Evolutionary conservation across 2,329 filamentous ascomycete genomes (phyloP).

Genomic region (Xylaria sp.): DNA sequence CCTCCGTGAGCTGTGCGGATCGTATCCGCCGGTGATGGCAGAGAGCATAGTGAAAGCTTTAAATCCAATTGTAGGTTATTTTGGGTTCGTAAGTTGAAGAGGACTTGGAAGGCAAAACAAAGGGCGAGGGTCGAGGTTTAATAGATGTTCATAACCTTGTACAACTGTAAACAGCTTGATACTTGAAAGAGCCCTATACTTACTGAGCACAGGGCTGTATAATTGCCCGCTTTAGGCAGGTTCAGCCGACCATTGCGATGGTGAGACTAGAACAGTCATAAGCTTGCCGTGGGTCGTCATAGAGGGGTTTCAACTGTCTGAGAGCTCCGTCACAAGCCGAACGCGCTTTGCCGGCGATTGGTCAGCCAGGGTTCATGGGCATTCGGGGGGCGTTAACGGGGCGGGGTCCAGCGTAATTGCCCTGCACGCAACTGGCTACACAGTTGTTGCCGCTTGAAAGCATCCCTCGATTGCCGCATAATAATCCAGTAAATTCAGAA

Average conservation of each 20-base stretch:
- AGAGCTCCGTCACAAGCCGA: constrained; percentile 24
- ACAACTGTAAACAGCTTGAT: not conserved
- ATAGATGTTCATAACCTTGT: not conserved
- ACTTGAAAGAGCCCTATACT: not conserved
- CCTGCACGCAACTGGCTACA: constrained; percentile 8
- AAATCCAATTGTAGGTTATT: not conserved
- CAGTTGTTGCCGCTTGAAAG: not conserved
- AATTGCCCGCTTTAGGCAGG: constrained; percentile 21
- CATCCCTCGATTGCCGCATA: constrained; percentile 15
- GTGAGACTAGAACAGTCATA: constrained; percentile 1
- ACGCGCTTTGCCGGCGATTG: constrained; percentile 38
- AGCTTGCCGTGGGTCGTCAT: constrained; percentile 26
- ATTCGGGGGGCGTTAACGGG: not conserved
- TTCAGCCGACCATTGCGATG: constrained; percentile 18
- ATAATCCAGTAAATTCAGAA: not conserved
- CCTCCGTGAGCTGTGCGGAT: constrained; percentile 41
- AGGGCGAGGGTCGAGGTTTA: constrained; percentile 2
- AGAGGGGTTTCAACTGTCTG: constrained; percentile 25
- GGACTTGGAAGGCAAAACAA: not conserved
- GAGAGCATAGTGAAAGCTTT: constrained; percentile 41
- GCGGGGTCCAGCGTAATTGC: constrained; percentile 11
- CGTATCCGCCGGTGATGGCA: constrained; percentile 42
- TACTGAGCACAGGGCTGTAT: not conserved
- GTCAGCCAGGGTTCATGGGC: constrained; percentile 14
- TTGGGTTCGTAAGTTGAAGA: not conserved